A percentile compares a stretch with the other conserved stretches of the same genome.
Evolutionary conservation across 306 rosid genomes (phyloP).

Genomic region (Trifolium dubium): DNA sequence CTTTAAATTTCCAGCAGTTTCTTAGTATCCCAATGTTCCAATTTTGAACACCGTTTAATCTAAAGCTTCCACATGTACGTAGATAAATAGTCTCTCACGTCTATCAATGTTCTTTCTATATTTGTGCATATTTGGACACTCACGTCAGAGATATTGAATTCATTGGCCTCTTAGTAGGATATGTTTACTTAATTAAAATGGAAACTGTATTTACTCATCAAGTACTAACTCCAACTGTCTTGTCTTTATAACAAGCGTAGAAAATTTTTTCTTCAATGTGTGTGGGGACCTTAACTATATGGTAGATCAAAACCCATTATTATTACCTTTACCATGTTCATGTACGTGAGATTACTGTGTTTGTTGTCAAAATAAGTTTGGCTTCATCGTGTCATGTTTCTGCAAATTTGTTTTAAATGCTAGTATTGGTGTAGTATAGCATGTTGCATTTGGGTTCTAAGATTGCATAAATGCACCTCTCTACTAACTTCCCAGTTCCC

Average conservation of each 20-base stretch:
- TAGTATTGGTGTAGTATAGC: no score
- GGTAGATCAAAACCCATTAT: not conserved
- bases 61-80: not conserved
- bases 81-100: not conserved
- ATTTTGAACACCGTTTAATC: not conserved
- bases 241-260: not conserved
- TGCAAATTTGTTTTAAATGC: not conserved
- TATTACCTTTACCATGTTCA: not conserved
- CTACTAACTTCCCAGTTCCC: not conserved
- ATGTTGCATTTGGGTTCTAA: no score
- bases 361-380: conserved; percentile 7
- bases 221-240: not conserved
- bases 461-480: conserved; percentile 1
- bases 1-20: not conserved
- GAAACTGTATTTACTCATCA: not conserved
- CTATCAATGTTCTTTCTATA: not conserved
- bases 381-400: not conserved
- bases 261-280: not conserved
- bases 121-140: not conserved
- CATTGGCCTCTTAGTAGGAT: not conserved
- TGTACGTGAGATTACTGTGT: not conserved
- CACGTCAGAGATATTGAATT: not conserved
- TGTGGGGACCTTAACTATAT: conserved; percentile 5
- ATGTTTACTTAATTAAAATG: not conserved
- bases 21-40: conserved; percentile 3